These are phyloP conservation scores for Collybia nuda DNA, from an alignment of 768 basidiomycete genomes.

Conservation along the genomic window DNA sequence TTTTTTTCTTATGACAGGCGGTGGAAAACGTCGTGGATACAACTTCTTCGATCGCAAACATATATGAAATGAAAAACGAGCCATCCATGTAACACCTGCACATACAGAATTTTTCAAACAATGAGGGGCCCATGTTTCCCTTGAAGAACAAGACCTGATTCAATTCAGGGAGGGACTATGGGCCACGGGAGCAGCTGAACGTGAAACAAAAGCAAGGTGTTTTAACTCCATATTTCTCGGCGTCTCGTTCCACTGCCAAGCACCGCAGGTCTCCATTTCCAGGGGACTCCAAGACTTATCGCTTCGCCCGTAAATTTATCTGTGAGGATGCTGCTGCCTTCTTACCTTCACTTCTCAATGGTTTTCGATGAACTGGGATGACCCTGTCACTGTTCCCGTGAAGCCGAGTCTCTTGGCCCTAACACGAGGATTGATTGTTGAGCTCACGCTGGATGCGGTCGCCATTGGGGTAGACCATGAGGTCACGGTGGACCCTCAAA, in stretches of 20 bases:
- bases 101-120: constrained; percentile 81
- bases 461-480: constrained; percentile 83
- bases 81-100: constrained; percentile 64
- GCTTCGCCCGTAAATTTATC: constrained; percentile 74
- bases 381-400: constrained; percentile 84
- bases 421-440: constrained; percentile 79
- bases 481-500: constrained; percentile 51
- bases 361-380: constrained; percentile 76
- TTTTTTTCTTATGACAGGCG: constrained; percentile 44
- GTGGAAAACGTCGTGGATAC: constrained; percentile 63
- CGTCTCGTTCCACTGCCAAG: constrained; percentile 28
- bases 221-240: constrained; percentile 53
- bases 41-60: constrained; percentile 55
- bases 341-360: constrained; percentile 48
- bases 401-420: constrained; percentile 86
- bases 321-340: constrained; percentile 22
- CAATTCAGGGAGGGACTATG: constrained; percentile 90
- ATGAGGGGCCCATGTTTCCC: constrained; percentile 84
- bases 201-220: constrained; percentile 83
- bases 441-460: constrained; percentile 62
- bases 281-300: constrained; percentile 65
- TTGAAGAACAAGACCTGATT: constrained; percentile 85
- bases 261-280: constrained; percentile 12
- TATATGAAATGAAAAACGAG: constrained; percentile 79
- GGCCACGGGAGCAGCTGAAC: constrained; percentile 81